These are phyloP conservation scores for Aspergillaceae sp. DNA, from an alignment of 2,329 filamentous ascomycete species.

Conservation along the genomic window DNA sequence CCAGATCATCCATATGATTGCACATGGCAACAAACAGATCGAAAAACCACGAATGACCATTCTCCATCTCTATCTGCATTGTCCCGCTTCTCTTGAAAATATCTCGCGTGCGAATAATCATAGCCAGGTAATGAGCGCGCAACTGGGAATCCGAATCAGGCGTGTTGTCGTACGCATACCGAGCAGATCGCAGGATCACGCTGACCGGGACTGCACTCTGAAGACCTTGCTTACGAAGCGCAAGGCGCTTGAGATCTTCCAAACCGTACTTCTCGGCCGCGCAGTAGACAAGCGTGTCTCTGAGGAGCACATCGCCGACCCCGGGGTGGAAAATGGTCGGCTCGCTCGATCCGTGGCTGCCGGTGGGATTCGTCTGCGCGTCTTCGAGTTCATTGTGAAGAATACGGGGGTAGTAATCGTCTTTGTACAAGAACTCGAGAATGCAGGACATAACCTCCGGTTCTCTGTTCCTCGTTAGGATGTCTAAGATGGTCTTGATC, in stretches of 20 bases:
- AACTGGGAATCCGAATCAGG: slow-evolving; percentile 85
- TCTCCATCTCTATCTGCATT: slow-evolving; percentile 98
- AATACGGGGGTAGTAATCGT: slow-evolving; percentile 87
- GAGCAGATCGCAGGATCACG: slow-evolving; percentile 82
- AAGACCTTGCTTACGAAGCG: slow-evolving; percentile 88
- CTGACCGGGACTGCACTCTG: slow-evolving; percentile 86
- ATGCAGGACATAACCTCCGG: slow-evolving; percentile 88
- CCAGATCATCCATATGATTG: slow-evolving; percentile 95
- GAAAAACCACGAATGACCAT: slow-evolving; percentile 91
- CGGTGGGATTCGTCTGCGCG: slow-evolving; percentile 46
- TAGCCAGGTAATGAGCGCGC: slow-evolving; percentile 91
- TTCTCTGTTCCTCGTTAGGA: slow-evolving; percentile 48
- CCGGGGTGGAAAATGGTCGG: slow-evolving; percentile 70
- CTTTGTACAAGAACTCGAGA: slow-evolving; percentile 96
- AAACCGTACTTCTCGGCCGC: slow-evolving; percentile 83
- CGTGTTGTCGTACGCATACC: slow-evolving; percentile 93
- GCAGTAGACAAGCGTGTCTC: slow-evolving; percentile 92
- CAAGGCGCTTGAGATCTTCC: slow-evolving; percentile 83
- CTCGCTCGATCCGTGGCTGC: slow-evolving; percentile 57
- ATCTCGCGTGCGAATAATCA: slow-evolving; percentile 94
- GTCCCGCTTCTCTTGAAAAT: slow-evolving; percentile 97
- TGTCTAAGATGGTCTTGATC: neutral
- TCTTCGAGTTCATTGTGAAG: slow-evolving; percentile 86
- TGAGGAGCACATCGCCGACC: slow-evolving; percentile 67
- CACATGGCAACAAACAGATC: slow-evolving; percentile 97